Base-by-base conservation (phyloP, 305 asterid genomes). In the Fraxinus angustifolia region DNA sequence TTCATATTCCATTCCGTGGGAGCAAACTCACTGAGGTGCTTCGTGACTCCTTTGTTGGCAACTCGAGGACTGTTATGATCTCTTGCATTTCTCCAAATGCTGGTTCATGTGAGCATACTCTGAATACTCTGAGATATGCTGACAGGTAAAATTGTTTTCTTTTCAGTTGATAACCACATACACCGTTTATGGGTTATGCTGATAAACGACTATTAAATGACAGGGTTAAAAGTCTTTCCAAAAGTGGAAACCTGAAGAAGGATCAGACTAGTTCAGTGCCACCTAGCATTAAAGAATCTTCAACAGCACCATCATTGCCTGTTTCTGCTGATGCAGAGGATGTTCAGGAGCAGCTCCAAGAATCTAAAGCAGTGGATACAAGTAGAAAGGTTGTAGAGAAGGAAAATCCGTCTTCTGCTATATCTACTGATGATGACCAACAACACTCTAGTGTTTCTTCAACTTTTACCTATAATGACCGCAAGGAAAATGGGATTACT, bases 161-260 rank as follows among this genome's bases (percentile, higher is more conserved):
- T 73, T 76, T 83, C 38, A 11, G 73, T 4, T 48, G 28, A 12
- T 28, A 53, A 53, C 75, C 67, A 1, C 73, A 28, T 76, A 28
- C 34, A 42, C 10, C 2, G 56, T 74, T 76, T 31, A 16, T 70
- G 67, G 73, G 60, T 53, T 79, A 76, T 86, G 72, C 84, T 86
- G 42, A 82, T 28, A 72, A 48, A 60, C 67, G 78, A 1, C 34
- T 67, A 42, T 84, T 38, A 71, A 67, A 81, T 87, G 73, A 83
- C 92, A 96, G 99, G 92, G 99, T 96, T 83, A 96, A 94, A 87
- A 96, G 99, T 91, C 96, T 96, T 75, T 96, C 99, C 7, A 96
- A 90, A 86, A 88, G 92, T 83, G 98, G 98, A 78, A 96, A 93
- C 80, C 75, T 91, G 38, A 93, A 78, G 83, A 94, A 94, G 86